These are phyloP conservation scores for Magnolia officinalis DNA, from an alignment of 164 flowering plant genomes.

Conservation along the genomic window DNA sequence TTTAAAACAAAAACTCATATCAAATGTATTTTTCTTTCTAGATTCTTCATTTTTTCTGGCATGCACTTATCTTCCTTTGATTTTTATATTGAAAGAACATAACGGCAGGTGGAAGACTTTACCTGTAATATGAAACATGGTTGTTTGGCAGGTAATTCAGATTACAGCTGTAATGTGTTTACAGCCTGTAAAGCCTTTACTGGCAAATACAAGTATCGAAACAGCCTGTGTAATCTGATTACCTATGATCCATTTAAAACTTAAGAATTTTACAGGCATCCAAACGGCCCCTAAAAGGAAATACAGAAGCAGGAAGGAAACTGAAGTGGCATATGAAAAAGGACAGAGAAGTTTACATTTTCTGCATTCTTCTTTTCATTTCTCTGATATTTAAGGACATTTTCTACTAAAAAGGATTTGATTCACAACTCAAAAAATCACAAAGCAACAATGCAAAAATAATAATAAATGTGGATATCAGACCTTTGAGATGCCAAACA, in stretches of 20 bases:
- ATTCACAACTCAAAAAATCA: too few species aligned
- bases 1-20: too few species aligned
- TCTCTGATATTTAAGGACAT: too few species aligned
- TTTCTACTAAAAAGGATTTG: too few species aligned
- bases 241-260: too few species aligned
- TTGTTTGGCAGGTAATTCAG: too few species aligned
- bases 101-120: too few species aligned
- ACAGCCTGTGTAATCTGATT: too few species aligned
- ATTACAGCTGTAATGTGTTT: not conserved
- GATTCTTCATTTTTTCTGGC: not conserved
- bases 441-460: not conserved
- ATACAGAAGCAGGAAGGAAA: not conserved
- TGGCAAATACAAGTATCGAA: too few species aligned
- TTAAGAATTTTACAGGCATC: too few species aligned
- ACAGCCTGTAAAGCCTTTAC: too few species aligned
- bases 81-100: not conserved
- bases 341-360: not conserved
- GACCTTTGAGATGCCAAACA: slow-evolving; percentile 25
- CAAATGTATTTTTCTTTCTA: not conserved
- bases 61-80: not conserved
- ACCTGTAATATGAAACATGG: too few species aligned
- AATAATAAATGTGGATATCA: not conserved
- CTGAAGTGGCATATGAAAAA: not conserved
- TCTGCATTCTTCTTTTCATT: not conserved
- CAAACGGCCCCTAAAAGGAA: not conserved